Conservation (phyloP, 2,329 filamentous ascomycete species). For the Zymoseptoria ardabiliae region DNA sequence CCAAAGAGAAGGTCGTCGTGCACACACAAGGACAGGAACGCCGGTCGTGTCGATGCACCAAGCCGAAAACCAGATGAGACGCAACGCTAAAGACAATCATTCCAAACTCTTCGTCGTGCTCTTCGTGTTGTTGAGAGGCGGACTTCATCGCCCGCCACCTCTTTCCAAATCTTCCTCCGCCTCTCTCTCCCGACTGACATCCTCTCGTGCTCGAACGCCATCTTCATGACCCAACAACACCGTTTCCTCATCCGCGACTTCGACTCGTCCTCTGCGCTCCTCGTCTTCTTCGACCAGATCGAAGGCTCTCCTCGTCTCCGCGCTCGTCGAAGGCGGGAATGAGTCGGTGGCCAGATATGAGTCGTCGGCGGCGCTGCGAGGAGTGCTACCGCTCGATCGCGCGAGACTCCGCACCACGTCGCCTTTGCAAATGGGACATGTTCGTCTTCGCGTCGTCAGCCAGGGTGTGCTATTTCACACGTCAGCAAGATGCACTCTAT, state of each 20-base stretch:
- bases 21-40: too few relatives aligned
- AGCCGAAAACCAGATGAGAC: too few relatives aligned
- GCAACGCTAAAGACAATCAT: too few relatives aligned
- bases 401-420: slow-evolving; percentile 65
- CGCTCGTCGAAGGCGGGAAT: not conserved
- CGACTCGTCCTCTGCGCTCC: not conserved
- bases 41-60: too few relatives aligned
- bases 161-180: not conserved
- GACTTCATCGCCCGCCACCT: not conserved
- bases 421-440: slow-evolving; percentile 98
- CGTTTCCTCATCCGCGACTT: not conserved
- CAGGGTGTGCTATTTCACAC: slow-evolving; percentile 67
- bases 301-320: not conserved
- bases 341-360: not conserved
- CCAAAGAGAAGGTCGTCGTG: too few relatives aligned
- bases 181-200: not conserved
- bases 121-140: too few relatives aligned
- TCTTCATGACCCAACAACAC: not conserved
- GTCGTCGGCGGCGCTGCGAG: not conserved
- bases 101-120: too few relatives aligned
- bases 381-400: slow-evolving; percentile 4
- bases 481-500: not conserved
- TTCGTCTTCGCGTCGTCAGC: slow-evolving; percentile 88
- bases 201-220: not conserved
- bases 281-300: not conserved